These are phyloP conservation scores for Liquidambar formosana DNA, from an alignment of 164 flowering plant species.

Conservation along the genomic window DNA sequence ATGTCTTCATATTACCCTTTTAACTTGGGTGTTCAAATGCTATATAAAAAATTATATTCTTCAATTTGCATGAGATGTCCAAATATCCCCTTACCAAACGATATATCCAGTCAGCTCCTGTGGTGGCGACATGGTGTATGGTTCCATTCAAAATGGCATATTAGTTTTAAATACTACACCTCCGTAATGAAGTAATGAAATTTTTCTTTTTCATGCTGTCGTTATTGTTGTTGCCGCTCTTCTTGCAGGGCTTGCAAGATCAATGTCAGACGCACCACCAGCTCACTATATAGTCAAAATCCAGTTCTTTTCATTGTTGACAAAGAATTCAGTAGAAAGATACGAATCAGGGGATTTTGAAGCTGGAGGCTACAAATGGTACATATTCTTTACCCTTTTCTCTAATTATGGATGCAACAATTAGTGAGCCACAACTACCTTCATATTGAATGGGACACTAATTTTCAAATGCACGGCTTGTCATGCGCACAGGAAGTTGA, in stretches of 20 bases:
- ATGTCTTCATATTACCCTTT: too few relatives aligned
- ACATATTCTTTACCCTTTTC: background rate
- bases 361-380: constrained; percentile 65
- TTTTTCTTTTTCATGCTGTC: background rate
- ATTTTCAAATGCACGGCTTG: too few relatives aligned
- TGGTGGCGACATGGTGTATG: too few relatives aligned
- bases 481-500: constrained; percentile 46
- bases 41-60: too few relatives aligned
- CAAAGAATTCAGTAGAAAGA: constrained; percentile 29
- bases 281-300: constrained; percentile 38
- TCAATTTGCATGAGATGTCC: too few relatives aligned
- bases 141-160: too few relatives aligned
- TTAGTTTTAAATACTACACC: background rate
- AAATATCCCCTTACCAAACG: too few relatives aligned
- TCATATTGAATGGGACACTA: too few relatives aligned
- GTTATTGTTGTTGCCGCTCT: constrained; percentile 7
- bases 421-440: background rate
- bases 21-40: too few relatives aligned
- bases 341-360: constrained; percentile 40
- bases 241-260: constrained; percentile 32
- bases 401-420: background rate
- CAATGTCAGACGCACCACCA: constrained; percentile 43
- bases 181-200: background rate
- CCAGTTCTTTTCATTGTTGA: constrained; percentile 35
- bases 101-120: too few relatives aligned